Base-by-base conservation (phyloP, 768 basidiomycete genomes). In the Trametes maxima region DNA sequence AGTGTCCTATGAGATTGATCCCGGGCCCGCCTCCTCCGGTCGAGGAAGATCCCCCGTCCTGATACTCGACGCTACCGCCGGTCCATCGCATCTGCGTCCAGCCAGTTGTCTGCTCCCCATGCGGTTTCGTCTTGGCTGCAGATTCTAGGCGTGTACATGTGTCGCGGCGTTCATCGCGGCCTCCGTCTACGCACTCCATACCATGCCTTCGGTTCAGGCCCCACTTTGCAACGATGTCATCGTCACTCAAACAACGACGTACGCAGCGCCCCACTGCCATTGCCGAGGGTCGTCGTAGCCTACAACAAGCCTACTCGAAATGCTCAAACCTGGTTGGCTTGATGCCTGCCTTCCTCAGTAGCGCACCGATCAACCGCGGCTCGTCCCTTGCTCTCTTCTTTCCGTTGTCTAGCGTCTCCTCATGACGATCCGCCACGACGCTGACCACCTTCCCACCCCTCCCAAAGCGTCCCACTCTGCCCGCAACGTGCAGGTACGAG, bases 401-500 rank as follows among this genome's bases (percentile, higher is more conserved):
- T 39, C 68, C 73, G 28, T 73, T 71, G n/a, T 59, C 68, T 49
- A 25, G 59, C 48, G 69, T 71, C 56, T 68, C 74, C 40, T 68
- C 75, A 54, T 73, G 62, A 22, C 60, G 59, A 61, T 67, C 75
- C 48, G 82, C 80, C 37, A 92, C 71, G 40, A 91, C 76, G 25
- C 79, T 84, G 59, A 92, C 77, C 53, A 90, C 88, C 73, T 83
- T 87, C 16, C 90, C 90, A 21, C 72, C 74, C 44, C 82, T 73
- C 46, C 87, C 86, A 70, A 89, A 88, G 60, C 90, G 80, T 21
- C 90, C 89, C n/a, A 87, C 88, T 13, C 90, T 84, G 14, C 91
- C 90, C 5, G 87, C 85, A 43, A 86, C 74, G 67, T 92, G 90
- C 65, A 86, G 61, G 70, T 92, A 92, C 42, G 77, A 78, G 65